Percentiles rank a stretch among this genome's conserved stretches.
Evolutionary conservation across 805 yeast species (phyloP).

Genomic region (Hermanozyma aechmeae): DNA sequence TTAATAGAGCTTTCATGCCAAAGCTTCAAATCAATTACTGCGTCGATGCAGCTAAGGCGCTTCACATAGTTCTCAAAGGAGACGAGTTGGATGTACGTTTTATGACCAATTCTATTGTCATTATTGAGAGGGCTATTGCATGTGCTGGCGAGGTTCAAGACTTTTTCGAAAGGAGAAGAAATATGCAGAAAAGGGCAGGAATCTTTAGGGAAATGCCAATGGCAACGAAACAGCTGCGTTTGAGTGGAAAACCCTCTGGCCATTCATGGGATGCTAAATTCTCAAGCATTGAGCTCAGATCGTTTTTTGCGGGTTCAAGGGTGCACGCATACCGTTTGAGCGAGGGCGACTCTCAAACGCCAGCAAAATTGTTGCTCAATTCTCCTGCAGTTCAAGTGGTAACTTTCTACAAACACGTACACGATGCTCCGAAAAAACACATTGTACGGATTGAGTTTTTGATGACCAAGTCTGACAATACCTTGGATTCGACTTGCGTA

Average conservation of each 20-base stretch:
- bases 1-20: slow-evolving; percentile 62
- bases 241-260: too few species aligned
- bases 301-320: slow-evolving; percentile 63
- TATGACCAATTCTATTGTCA: slow-evolving; percentile 43
- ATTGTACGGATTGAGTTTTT: slow-evolving; percentile 41
- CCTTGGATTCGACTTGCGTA: slow-evolving; percentile 62
- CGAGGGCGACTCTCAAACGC: slow-evolving; percentile 22
- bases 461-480: slow-evolving; percentile 65
- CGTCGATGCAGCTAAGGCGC: slow-evolving; percentile 20
- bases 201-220: neutral
- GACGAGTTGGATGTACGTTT: slow-evolving; percentile 62
- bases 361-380: slow-evolving; percentile 50
- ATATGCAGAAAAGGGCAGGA: slow-evolving; percentile 2
- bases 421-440: slow-evolving; percentile 29
- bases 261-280: too few species aligned
- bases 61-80: slow-evolving; percentile 50
- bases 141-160: slow-evolving; percentile 39
- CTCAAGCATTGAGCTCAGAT: slow-evolving; percentile 38
- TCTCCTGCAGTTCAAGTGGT: slow-evolving; percentile 67
- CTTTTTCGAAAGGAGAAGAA: slow-evolving; percentile 15
- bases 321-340: slow-evolving; percentile 40
- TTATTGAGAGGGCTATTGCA: slow-evolving; percentile 43
- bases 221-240: too few species aligned
- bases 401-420: slow-evolving; percentile 40
- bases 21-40: slow-evolving; percentile 51